Conservation (phyloP, 179 eudicot genomes). For the Heliamphora pulchella region DNA sequence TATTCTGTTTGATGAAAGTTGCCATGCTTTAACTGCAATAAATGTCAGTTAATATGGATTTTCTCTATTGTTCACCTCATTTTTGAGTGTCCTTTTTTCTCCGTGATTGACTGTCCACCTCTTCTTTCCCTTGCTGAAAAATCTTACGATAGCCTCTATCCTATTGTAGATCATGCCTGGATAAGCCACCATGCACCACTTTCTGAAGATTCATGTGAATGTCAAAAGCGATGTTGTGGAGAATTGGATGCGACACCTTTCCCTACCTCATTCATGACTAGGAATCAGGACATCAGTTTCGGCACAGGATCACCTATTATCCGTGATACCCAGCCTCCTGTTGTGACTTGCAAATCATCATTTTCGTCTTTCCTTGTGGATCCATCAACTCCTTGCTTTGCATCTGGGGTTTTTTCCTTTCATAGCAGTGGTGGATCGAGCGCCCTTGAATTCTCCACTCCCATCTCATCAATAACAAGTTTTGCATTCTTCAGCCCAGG, state of each 20-base stretch:
- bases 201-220: slow-evolving; percentile 20
- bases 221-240: slow-evolving; percentile 22
- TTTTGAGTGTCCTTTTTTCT: background rate
- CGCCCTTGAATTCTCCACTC: slow-evolving; percentile 39
- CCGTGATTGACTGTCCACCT: background rate
- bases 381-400: slow-evolving; percentile 33
- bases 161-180: slow-evolving; percentile 52
- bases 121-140: background rate
- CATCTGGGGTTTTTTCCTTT: slow-evolving; percentile 50
- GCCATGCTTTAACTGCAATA: background rate
- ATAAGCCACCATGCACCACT: slow-evolving; percentile 32
- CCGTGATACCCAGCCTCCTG: slow-evolving; percentile 35
- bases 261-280: slow-evolving; percentile 35
- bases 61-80: background rate
- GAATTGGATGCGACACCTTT: slow-evolving; percentile 32
- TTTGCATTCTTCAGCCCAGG: slow-evolving; percentile 55
- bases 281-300: slow-evolving; percentile 64
- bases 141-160: background rate
- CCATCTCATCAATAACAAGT: slow-evolving; percentile 57
- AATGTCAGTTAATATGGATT: background rate
- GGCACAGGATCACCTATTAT: slow-evolving; percentile 38
- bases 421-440: slow-evolving; percentile 39
- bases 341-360: slow-evolving; percentile 47
- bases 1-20: background rate
- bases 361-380: slow-evolving; percentile 56